phyloP scores from a whole-genome alignment of 2,329 filamentous ascomycete species.

The Cordyceps pruinosa region DNA sequence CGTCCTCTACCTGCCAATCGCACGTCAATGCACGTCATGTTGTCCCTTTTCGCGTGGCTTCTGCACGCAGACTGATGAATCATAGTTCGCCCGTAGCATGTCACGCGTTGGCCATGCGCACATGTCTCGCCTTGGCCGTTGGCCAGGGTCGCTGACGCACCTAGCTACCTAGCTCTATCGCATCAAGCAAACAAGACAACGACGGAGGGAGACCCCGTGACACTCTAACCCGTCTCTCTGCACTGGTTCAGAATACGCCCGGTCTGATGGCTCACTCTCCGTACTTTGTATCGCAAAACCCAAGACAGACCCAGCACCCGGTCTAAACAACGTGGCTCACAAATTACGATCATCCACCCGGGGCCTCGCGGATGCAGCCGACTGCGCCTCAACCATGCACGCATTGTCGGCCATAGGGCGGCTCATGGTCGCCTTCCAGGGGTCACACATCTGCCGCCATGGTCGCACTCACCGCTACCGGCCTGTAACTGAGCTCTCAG shows the following conservation, averaged over 20 bases:
- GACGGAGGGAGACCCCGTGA: too few relatives aligned
- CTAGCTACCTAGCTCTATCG: background rate
- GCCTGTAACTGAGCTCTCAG: background rate
- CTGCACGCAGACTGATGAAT: background rate
- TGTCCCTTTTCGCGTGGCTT: background rate
- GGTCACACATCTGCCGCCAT: background rate
- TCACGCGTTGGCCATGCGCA: background rate
- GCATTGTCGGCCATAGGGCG: background rate
- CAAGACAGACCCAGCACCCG: background rate
- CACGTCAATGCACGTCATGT: background rate
- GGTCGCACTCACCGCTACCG: background rate
- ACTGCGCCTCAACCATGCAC: background rate
- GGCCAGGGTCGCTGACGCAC: background rate
- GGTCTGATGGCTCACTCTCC: too few relatives aligned
- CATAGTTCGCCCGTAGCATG: background rate
- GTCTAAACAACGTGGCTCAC: background rate
- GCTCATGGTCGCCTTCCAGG: background rate
- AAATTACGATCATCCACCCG: slow-evolving; percentile 7
- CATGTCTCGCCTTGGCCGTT: background rate
- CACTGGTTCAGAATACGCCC: too few relatives aligned
- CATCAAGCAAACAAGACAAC: background rate
- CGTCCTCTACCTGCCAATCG: background rate
- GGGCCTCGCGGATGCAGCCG: slow-evolving; percentile 4
- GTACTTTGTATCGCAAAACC: background rate
- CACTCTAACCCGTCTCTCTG: too few relatives aligned